A percentile compares a stretch with the other conserved stretches of the same genome.
phyloP scores from a whole-genome alignment of 208 protist genomes.

The Acanthamoeba triangularis region DNA sequence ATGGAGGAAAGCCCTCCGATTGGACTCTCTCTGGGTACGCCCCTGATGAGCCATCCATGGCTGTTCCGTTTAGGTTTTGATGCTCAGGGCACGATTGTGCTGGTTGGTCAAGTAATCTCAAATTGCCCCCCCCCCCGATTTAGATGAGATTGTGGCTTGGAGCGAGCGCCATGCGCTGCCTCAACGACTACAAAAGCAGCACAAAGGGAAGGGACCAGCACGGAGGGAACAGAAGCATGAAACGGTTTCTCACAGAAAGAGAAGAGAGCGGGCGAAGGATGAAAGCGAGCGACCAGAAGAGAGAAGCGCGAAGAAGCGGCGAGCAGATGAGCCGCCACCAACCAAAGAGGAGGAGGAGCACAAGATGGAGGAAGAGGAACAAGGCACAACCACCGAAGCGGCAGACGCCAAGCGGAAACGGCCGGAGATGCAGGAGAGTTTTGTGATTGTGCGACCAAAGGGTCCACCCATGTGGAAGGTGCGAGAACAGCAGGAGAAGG shows the following conservation, averaged over 20 bases:
- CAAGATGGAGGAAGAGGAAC: constrained; percentile 71
- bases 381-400: neutral
- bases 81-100: neutral
- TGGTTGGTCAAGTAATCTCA: neutral
- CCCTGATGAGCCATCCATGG: neutral
- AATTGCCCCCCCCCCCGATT: neutral
- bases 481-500: constrained; percentile 55
- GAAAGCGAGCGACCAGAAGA: constrained; percentile 75
- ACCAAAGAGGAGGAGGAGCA: constrained; percentile 70
- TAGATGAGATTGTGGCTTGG: neutral
- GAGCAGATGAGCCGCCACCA: constrained; percentile 28
- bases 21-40: neutral
- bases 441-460: neutral
- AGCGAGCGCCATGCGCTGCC: constrained; percentile 13
- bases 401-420: neutral
- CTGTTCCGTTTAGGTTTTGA: neutral
- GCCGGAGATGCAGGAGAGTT: neutral
- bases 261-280: neutral
- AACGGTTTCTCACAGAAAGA: constrained; percentile 14
- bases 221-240: constrained; percentile 14
- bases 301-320: constrained; percentile 61
- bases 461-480: constrained; percentile 52
- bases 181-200: neutral
- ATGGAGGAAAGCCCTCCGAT: neutral
- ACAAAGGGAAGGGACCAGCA: constrained; percentile 71